Conservation (phyloP, 1,139 yeast species). For the Blastobotrys malaysiensis region DNA sequence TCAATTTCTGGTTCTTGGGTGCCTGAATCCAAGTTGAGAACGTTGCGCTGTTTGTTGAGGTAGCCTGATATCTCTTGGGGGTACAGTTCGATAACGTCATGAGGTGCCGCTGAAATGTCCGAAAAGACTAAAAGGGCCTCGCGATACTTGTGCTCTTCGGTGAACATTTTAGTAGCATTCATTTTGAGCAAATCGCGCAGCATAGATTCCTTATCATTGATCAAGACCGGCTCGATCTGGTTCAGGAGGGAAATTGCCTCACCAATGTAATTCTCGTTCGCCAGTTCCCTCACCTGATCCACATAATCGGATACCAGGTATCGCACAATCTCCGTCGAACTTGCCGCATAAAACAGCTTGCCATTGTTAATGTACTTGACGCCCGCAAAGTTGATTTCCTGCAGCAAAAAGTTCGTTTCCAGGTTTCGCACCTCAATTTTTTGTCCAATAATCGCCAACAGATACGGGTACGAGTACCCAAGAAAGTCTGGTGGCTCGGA, state of each 20-base stretch:
- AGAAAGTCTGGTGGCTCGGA: slow-evolving; percentile 11
- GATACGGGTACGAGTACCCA: slow-evolving; percentile 32
- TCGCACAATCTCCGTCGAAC: slow-evolving; percentile 25
- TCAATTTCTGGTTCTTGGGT: too few relatives aligned
- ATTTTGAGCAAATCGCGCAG: slow-evolving; percentile 43
- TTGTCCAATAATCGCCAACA: slow-evolving; percentile 23
- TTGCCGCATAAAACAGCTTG: slow-evolving; percentile 24
- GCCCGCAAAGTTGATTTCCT: slow-evolving; percentile 24
- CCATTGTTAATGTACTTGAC: slow-evolving; percentile 19
- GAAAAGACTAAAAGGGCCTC: slow-evolving; percentile 45
- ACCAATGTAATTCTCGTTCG: slow-evolving; percentile 19
- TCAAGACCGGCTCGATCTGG: slow-evolving; percentile 33
- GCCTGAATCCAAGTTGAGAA: too few relatives aligned
- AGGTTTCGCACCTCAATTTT: slow-evolving; percentile 31
- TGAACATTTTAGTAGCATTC: slow-evolving; percentile 38
- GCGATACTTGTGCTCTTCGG: slow-evolving; percentile 29
- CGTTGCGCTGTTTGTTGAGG: background rate
- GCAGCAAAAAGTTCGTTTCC: slow-evolving; percentile 27
- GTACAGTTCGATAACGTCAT: slow-evolving; percentile 41
- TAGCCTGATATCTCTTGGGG: slow-evolving; percentile 36
- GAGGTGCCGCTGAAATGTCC: slow-evolving; percentile 55
- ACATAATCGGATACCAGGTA: slow-evolving; percentile 27
- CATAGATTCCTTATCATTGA: slow-evolving; percentile 33
- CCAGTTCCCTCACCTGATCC: slow-evolving; percentile 30
- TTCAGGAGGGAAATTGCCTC: slow-evolving; percentile 43